These are phyloP conservation scores for Diplodia sapinea DNA, from an alignment of 2,329 filamentous ascomycete genomes.

Conservation along the genomic window DNA sequence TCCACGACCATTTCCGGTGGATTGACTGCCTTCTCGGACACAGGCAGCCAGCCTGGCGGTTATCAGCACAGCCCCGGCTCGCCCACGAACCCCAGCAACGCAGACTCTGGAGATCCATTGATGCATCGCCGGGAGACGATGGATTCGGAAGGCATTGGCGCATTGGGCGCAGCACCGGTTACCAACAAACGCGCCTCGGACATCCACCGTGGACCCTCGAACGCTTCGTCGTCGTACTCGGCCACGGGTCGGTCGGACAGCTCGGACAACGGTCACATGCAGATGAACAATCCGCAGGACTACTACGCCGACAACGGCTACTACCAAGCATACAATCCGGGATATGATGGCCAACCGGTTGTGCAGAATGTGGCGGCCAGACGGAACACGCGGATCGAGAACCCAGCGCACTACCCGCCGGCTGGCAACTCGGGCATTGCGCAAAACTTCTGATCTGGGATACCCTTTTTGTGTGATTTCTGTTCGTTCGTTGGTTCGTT, in stretches of 20 bases:
- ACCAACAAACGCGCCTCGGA: constrained; percentile 67
- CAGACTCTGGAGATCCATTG: constrained; percentile 71
- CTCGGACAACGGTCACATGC: constrained; percentile 61
- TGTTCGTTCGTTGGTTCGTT: constrained; percentile 22
- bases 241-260: constrained; percentile 74
- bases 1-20: constrained; percentile 89
- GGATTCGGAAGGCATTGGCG: constrained; percentile 82
- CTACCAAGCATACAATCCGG: constrained; percentile 55
- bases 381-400: constrained; percentile 94
- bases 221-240: constrained; percentile 95
- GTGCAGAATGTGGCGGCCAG: constrained; percentile 92
- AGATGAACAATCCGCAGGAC: constrained; percentile 52
- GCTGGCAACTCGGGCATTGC: constrained; percentile 91
- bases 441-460: constrained; percentile 77
- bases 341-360: constrained; percentile 72
- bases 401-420: constrained; percentile 83
- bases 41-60: constrained; percentile 61
- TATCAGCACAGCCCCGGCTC: constrained; percentile 60
- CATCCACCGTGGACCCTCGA: constrained; percentile 87
- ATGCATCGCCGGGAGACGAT: constrained; percentile 55
- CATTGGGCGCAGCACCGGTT: constrained; percentile 71
- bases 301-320: constrained; percentile 64
- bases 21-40: constrained; percentile 70
- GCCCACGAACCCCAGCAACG: constrained; percentile 69
- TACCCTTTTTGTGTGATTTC: constrained; percentile 25